These are phyloP conservation scores for Epichloe gansuensis DNA, from an alignment of 2,329 filamentous ascomycete species.

Conservation along the genomic window DNA sequence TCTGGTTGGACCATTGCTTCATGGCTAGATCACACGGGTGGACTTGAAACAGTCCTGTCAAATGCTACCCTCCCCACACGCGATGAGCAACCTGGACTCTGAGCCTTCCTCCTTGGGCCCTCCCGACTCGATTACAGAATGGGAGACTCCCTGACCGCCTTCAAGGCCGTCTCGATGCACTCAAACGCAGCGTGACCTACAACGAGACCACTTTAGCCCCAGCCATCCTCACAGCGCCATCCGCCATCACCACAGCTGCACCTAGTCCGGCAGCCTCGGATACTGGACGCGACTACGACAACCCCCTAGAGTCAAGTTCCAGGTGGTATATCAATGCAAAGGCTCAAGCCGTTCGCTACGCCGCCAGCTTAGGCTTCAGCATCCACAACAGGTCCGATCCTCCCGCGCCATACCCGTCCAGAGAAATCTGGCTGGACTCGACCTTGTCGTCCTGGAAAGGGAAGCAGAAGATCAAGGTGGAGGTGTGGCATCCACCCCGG, in stretches of 20 bases:
- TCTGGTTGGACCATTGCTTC: not conserved
- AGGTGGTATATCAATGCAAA: conserved; percentile 31
- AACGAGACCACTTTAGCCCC: not conserved
- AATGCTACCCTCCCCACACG: not conserved
- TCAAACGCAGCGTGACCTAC: conserved; percentile 6
- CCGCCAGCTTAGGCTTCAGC: conserved; percentile 30
- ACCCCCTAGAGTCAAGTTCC: conserved; percentile 30
- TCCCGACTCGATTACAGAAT: not conserved
- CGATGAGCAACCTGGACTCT: not conserved
- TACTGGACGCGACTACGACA: conserved; percentile 27
- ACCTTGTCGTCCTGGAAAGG: conserved; percentile 26
- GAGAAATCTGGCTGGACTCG: conserved; percentile 30
- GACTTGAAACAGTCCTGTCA: not conserved
- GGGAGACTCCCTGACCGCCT: not conserved
- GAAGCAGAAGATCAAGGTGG: conserved; percentile 30
- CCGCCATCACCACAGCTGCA: conserved; percentile 14
- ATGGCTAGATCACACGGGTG: not conserved
- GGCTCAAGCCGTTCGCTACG: conserved; percentile 31
- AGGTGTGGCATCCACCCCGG: conserved; percentile 32
- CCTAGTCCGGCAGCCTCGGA: conserved; percentile 19
- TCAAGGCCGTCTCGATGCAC: conserved; percentile 6
- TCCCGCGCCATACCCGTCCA: conserved; percentile 25
- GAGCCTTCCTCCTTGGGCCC: not conserved
- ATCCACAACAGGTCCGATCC: conserved; percentile 30
- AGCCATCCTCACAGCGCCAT: conserved; percentile 2